Percentiles rank a stretch among this genome's conserved stretches.
Conservation (phyloP, 2,329 filamentous ascomycete genomes). For the Elsinoe ampelina region DNA sequence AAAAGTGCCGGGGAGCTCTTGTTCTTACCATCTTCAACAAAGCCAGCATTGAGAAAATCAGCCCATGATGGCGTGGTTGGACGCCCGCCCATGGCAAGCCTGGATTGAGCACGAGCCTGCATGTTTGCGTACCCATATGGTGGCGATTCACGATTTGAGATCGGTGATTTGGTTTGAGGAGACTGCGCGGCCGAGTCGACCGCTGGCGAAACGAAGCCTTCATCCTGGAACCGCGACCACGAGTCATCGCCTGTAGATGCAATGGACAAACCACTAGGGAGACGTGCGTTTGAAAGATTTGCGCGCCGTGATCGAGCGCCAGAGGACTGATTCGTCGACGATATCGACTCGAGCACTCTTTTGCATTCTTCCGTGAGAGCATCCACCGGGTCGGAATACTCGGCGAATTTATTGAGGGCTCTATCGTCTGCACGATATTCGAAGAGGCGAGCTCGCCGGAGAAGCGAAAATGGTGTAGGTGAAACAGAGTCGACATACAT, state of each 20-base stretch:
- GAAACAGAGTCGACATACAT: conserved; percentile 97
- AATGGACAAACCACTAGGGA: conserved; percentile 31
- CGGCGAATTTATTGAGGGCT: conserved; percentile 75
- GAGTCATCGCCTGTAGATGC: conserved; percentile 59
- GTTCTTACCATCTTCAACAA: conserved; percentile 57
- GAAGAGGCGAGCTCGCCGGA: conserved; percentile 87
- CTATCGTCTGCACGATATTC: conserved; percentile 84
- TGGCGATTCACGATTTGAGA: conserved; percentile 5
- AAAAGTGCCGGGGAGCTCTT: conserved; percentile 55
- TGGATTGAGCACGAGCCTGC: conserved; percentile 10
- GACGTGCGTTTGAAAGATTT: conserved; percentile 12
- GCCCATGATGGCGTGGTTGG: conserved; percentile 98
- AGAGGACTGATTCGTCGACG: conserved; percentile 77
- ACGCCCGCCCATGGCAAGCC: conserved; percentile 42
- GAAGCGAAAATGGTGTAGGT: conserved; percentile 81
- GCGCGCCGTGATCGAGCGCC: conserved; percentile 40
- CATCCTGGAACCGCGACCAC: conserved; percentile 93
- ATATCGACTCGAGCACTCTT: conserved; percentile 80
- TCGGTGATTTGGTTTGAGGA: conserved; percentile 12
- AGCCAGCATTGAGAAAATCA: conserved; percentile 91
- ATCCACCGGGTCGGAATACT: conserved; percentile 78
- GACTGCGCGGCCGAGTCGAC: conserved; percentile 11
- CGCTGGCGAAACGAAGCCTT: conserved; percentile 62
- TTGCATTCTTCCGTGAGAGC: conserved; percentile 90
- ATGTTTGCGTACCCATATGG: conserved; percentile 6